Evolutionary conservation across 768 basidiomycete species (phyloP), one percentile per base, ranked within the genome.

Genomic region (Podaxis sp.): DNA sequence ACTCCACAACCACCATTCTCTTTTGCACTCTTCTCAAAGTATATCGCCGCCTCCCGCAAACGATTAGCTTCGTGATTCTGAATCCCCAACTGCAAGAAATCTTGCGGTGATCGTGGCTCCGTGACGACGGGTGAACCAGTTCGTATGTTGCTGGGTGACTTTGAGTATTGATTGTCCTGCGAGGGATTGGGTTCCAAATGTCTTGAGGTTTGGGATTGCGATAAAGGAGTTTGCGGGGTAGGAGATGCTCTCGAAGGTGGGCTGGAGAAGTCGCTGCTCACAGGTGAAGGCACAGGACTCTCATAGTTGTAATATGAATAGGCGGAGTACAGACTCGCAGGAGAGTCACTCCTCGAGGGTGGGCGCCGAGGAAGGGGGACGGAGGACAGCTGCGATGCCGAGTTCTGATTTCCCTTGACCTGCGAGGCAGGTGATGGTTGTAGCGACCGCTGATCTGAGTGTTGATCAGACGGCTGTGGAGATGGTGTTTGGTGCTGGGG

Each of bases 1-100:
- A 92, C 86, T 1, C 88, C 89, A 67, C 90, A 93, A 1, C 92
- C 94, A 1, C 93, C 93, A 54, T 79, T 74, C 62, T 83, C 76
- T 56, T 77, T 90, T 10, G 91, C 91, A 50, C 87, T 85, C 72
- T 81, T 82, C 74, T 93, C 91, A 69, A 93, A 93, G 71, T 78
- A 91, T 25, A 71, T 68, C 0, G 90, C 91, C 10, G 88, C 87
- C 66, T 90, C 88, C 48, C 70, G 68, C 4, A 93, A 76, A 46
- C 83, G 78, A 69, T 91, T 87, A 32, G 85, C 83, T 71, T 92
- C 88, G 66, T 93, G 91, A 68, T 85, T 84, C 64, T 81, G 79
- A 63, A 93, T 93, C 4, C 91, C 91, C 9, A 90, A 77, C 63
- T 88, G 86, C 44, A 93, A 79, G 63, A 79, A 90, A 37, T 90